These are phyloP conservation scores for Fagopyrum esculentum DNA, from an alignment of 148 eudicot genomes.

Conservation along the genomic window DNA sequence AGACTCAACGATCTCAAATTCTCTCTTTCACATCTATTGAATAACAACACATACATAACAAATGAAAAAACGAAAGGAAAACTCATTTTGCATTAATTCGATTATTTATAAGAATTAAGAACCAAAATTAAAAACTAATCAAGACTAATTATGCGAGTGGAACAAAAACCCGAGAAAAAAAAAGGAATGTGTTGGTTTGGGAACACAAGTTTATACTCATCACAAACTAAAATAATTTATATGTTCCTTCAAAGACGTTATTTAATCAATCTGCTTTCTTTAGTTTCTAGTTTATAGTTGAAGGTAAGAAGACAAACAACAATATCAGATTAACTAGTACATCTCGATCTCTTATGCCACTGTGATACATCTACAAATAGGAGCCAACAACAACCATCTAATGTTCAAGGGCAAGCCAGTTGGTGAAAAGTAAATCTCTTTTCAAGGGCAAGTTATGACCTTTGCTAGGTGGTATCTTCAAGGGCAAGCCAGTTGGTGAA, in stretches of 20 bases:
- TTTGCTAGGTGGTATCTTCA: conserved; percentile 92
- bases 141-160: background rate
- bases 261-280: too few species aligned
- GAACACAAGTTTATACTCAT: too few species aligned
- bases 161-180: background rate
- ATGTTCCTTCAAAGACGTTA: too few species aligned
- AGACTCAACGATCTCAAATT: conserved; percentile 19
- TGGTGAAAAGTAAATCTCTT: too few species aligned
- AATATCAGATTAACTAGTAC: too few species aligned
- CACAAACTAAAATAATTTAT: too few species aligned
- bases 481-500: conserved; percentile 85
- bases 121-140: background rate
- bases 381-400: too few species aligned
- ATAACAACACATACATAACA: background rate
- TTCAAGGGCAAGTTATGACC: conserved; percentile 93
- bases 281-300: too few species aligned
- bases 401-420: too few species aligned
- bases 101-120: background rate
- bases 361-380: too few species aligned
- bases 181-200: background rate
- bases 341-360: too few species aligned
- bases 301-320: too few species aligned
- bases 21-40: conserved; percentile 7
- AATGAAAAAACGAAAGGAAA: background rate
- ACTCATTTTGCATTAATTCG: background rate